phyloP scores from a whole-genome alignment of 345 rosid species.

The Boechera retrofracta region DNA sequence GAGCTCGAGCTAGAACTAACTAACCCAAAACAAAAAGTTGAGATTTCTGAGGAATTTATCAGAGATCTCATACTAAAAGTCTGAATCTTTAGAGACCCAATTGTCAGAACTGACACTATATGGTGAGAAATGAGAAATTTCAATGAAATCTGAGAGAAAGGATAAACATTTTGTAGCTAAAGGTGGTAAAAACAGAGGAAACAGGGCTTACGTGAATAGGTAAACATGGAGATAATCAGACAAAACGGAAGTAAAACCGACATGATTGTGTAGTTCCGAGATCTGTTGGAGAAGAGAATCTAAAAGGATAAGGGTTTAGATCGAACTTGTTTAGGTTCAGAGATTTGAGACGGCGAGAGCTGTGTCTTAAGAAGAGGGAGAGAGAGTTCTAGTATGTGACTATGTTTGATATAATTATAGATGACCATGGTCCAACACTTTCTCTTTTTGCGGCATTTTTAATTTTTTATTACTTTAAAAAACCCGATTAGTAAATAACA shows the following conservation, averaged over 20 bases:
- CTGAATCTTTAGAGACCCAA: neutral
- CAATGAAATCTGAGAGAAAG: neutral
- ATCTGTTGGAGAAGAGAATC: constrained; percentile 7
- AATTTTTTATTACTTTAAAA: constrained; percentile 8
- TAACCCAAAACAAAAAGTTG: neutral
- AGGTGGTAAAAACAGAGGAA: constrained; percentile 22
- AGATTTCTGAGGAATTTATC: constrained; percentile 2
- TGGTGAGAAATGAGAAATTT: neutral
- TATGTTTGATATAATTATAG: constrained; percentile 17
- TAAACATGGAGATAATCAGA: constrained; percentile 65
- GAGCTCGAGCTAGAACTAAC: neutral
- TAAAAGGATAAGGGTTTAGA: constrained; percentile 12
- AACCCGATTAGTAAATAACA: neutral
- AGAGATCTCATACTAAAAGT: constrained; percentile 27
- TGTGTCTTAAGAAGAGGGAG: neutral
- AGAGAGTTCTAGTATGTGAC: constrained; percentile 40
- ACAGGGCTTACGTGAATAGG: constrained; percentile 68
- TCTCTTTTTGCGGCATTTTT: constrained; percentile 17
- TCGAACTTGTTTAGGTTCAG: constrained; percentile 21
- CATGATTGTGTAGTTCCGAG: constrained; percentile 47
- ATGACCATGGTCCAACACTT: constrained; percentile 35
- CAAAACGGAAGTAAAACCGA: constrained; percentile 55
- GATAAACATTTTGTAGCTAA: constrained; percentile 11
- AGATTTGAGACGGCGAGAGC: constrained; percentile 34
- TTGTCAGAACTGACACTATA: neutral